A percentile compares a stretch with the other conserved stretches of the same genome.
Conservation (phyloP, 805 yeast species). For the Saccharomycopsis fibuligera region DNA sequence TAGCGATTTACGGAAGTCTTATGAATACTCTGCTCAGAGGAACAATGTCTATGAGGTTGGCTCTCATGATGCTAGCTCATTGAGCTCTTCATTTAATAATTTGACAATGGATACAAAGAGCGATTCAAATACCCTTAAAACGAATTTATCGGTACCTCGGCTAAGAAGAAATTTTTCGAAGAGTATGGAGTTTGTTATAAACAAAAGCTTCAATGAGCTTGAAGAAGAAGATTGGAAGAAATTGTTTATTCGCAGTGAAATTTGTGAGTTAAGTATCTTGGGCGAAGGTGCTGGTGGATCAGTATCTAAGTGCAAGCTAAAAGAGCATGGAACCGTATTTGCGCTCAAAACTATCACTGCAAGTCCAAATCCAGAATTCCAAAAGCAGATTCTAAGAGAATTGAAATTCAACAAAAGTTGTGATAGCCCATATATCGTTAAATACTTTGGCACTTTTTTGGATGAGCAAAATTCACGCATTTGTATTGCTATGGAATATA, state of each 20-base stretch:
- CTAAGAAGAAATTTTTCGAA: conserved; percentile 12
- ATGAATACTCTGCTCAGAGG: neutral
- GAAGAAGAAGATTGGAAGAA: conserved; percentile 73
- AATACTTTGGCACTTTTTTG: conserved; percentile 87
- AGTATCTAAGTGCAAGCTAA: conserved; percentile 71
- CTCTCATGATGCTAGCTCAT: neutral
- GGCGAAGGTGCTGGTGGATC: conserved; percentile 97
- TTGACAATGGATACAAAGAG: conserved; percentile 12
- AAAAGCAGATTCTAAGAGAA: conserved; percentile 86
- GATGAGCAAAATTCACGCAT: conserved; percentile 73
- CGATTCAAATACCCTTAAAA: conserved; percentile 5
- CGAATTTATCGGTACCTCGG: conserved; percentile 1
- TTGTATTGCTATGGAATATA: conserved; percentile 94
- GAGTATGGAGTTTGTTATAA: conserved; percentile 19
- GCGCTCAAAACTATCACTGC: conserved; percentile 61
- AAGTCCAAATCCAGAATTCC: conserved; percentile 69
- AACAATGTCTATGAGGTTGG: neutral
- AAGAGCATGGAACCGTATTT: conserved; percentile 56
- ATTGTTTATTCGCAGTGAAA: conserved; percentile 44
- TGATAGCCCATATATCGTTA: conserved; percentile 76
- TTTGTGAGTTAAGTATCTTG: conserved; percentile 59
- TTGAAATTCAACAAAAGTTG: conserved; percentile 82
- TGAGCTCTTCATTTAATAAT: neutral
- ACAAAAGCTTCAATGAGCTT: conserved; percentile 44
- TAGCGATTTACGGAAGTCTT: neutral